Percentiles rank a stretch among this genome's conserved stretches.
Evolutionary conservation across 345 rosid genomes (phyloP).

Genomic region (Eucalyptus pumila): DNA sequence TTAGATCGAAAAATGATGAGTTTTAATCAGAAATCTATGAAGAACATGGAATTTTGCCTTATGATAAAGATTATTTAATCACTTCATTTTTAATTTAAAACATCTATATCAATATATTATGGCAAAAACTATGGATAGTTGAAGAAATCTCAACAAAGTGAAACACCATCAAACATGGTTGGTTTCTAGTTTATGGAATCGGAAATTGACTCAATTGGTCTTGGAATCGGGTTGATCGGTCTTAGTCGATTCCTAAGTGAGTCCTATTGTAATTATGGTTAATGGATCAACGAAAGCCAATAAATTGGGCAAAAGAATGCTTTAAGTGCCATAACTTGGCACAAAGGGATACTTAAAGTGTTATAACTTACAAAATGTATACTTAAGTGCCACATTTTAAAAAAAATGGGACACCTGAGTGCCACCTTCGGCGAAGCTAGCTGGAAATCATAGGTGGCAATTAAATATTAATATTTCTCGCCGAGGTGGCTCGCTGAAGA

Average conservation of each 20-base stretch:
- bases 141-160: background rate
- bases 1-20: background rate
- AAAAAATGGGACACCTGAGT: too few species aligned
- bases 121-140: background rate
- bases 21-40: background rate
- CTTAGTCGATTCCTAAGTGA: rapidly evolving
- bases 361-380: too few species aligned
- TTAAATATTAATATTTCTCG: too few species aligned
- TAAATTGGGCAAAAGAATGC: too few species aligned
- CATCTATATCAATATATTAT: background rate
- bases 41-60: background rate
- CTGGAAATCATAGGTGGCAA: rapidly evolving
- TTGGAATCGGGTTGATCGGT: rapidly evolving
- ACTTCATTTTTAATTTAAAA: background rate
- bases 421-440: rapidly evolving
- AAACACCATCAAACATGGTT: background rate
- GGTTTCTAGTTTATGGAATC: background rate
- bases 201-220: background rate
- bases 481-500: rapidly evolving
- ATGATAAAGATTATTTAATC: background rate
- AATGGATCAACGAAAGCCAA: too few species aligned
- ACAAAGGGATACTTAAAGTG: too few species aligned
- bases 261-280: too few species aligned
- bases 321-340: too few species aligned
- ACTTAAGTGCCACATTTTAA: too few species aligned